Evolutionary conservation across 2,329 filamentous ascomycete genomes (phyloP), one percentile per base, ranked within the genome.

Genomic region (Colletotrichum sojae): DNA sequence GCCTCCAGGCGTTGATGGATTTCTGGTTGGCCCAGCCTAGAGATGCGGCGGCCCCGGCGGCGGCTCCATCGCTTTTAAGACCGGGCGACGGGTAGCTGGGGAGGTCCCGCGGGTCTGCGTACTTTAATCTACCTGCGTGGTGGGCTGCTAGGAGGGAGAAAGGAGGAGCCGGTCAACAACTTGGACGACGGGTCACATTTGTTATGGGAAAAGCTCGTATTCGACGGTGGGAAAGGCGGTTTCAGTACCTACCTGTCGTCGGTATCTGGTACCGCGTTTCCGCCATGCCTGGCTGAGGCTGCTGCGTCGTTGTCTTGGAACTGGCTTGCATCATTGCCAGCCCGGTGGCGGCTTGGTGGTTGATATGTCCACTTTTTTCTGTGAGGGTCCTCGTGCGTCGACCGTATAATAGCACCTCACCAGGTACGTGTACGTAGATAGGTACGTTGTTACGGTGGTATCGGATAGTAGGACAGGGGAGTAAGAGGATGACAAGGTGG

Each of bases 21-120:
- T 89, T 92, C 73, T 89, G 89, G 75, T 89, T 92, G 56, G 89
- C 85, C 84, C 93, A 92, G 58, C 93, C 93, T 53, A 95, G 83
- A 59, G 87, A 88, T 48, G 93, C 93, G 62, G 94, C 94, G 63
- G 92, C 89, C 72, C 91, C 88, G 69, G 93, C 93, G 65, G 93
- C 93, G 59, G 86, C 84, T 73, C 82, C 83, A 73, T 86, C 83
- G 52, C 83, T 74, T 62, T 78, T 81, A 67, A 94, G 84, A 45
- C 92, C 91, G 66, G 85, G 78, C 10, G 91, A 90, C 13, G 93
- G 92, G 75, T 87, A 95, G 75, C 91, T 92, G 45, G 93, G 93
- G 22, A 96, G 86, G 73, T 93, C 90, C 75, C 89, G 85, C 51
- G 92, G 88, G 75, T 89, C 87, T 69, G 92, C 92, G 83, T 94